These are phyloP conservation scores for Capsella rubella DNA, from an alignment of 441 rosid genomes.

Conservation along the genomic window DNA sequence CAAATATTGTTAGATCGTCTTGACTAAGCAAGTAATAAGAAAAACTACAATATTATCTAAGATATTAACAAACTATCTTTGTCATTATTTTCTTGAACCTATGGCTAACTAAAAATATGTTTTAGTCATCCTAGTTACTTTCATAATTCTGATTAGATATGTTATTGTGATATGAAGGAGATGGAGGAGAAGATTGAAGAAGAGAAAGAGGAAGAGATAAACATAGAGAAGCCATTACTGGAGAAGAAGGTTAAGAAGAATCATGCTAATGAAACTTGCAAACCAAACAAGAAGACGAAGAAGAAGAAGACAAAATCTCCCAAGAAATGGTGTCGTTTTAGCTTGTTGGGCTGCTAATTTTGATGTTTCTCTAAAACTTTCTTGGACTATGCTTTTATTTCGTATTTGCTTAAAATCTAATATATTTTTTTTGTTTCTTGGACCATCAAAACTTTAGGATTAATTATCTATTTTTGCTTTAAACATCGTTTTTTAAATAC, in stretches of 20 bases:
- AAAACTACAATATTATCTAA: neutral
- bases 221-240: constrained; percentile 41
- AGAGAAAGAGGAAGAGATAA: constrained; percentile 37
- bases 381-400: constrained; percentile 26
- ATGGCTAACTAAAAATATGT: no score
- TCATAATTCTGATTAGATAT: neutral
- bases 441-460: constrained; percentile 14
- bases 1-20: neutral
- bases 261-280: constrained; percentile 41
- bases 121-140: neutral
- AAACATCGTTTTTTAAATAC: neutral
- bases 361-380: neutral
- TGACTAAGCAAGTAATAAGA: neutral
- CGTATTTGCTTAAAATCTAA: neutral
- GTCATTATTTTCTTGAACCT: neutral
- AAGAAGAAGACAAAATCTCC: constrained; percentile 46
- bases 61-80: neutral
- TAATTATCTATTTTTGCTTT: constrained; percentile 1
- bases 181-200: constrained; percentile 38
- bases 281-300: constrained; percentile 44
- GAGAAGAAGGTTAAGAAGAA: constrained; percentile 29
- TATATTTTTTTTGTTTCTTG: neutral
- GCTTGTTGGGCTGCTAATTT: constrained; percentile 57
- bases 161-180: constrained; percentile 30
- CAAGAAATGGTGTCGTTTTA: constrained; percentile 57